Evolutionary conservation across 2,329 filamentous ascomycete genomes (phyloP).

Genomic region (Raffaelea arxii): DNA sequence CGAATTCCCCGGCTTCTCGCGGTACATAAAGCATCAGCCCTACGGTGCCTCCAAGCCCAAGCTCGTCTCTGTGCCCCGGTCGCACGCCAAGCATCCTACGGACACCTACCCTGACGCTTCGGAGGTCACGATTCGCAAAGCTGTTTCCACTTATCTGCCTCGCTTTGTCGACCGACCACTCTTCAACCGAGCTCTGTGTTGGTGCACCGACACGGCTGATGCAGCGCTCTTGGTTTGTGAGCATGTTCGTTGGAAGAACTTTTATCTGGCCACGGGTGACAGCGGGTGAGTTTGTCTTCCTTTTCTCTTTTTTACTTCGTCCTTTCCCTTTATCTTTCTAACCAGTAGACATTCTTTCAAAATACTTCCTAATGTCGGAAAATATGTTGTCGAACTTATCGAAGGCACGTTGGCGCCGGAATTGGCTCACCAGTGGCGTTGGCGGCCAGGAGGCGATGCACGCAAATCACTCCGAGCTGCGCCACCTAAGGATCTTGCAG

Average conservation of each 20-base stretch:
- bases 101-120: constrained; percentile 26
- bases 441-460: constrained; percentile 6
- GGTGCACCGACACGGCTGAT: constrained; percentile 8
- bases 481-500: constrained; percentile 1
- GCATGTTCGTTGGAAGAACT: constrained; percentile 30
- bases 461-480: constrained; percentile 1
- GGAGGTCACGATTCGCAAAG: constrained; percentile 8
- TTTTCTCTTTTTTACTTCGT: not conserved
- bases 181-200: constrained; percentile 6
- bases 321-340: not conserved
- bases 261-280: constrained; percentile 45
- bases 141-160: constrained; percentile 4
- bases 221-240: constrained; percentile 21
- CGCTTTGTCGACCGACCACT: not conserved
- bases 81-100: constrained; percentile 25
- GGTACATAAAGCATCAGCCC: constrained; percentile 23
- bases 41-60: constrained; percentile 20
- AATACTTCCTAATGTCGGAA: constrained; percentile 4
- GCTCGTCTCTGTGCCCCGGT: constrained; percentile 23
- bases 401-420: constrained; percentile 1
- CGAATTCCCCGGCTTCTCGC: constrained; percentile 29
- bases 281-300: constrained; percentile 28
- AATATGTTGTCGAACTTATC: constrained; percentile 4
- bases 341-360: constrained; percentile 5
- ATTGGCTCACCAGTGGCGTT: constrained; percentile 1